Conservation (phyloP, 176 grass and related monocot species). For the Avena sativa region DNA sequence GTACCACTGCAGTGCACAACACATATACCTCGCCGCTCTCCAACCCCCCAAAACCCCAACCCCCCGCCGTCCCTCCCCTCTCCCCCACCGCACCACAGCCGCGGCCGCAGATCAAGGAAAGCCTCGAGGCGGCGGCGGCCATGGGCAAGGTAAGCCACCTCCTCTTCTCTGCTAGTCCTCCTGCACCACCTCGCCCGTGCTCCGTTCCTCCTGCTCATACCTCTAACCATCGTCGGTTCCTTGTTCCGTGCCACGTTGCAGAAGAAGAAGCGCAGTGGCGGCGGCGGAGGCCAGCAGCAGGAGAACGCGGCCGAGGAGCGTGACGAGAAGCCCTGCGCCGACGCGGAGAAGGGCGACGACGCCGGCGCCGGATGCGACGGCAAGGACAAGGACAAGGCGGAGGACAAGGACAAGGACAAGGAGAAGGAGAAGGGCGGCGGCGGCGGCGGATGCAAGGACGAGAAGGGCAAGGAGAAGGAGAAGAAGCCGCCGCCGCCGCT, state of each 20-base stretch:
- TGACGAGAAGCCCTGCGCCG: neutral
- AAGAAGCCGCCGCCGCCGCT: constrained; percentile 24
- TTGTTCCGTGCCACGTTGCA: neutral
- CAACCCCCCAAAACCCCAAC: too few relatives aligned
- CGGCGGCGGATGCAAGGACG: neutral
- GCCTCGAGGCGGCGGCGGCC: too few relatives aligned
- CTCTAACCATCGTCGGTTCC: too few relatives aligned
- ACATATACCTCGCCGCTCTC: too few relatives aligned
- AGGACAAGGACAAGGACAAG: neutral
- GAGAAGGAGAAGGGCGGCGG: constrained; percentile 10
- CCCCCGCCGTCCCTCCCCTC: too few relatives aligned
- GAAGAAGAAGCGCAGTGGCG: constrained; percentile 64
- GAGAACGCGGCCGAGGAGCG: constrained; percentile 13
- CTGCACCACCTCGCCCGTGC: too few relatives aligned
- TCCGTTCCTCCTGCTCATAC: too few relatives aligned
- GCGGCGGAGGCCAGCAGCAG: neutral
- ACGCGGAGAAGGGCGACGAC: neutral
- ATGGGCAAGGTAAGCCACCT: too few relatives aligned
- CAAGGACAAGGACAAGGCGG: neutral
- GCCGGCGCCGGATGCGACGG: neutral
- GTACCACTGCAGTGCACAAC: too few relatives aligned
- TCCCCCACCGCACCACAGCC: too few relatives aligned
- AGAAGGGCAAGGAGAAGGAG: constrained; percentile 13
- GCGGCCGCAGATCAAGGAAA: too few relatives aligned
- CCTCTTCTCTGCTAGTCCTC: too few relatives aligned